Evolutionary conservation across 2,329 filamentous ascomycete species (phyloP), one percentile per base, ranked within the genome.

Genomic region (Drechslerella coelobrocha): DNA sequence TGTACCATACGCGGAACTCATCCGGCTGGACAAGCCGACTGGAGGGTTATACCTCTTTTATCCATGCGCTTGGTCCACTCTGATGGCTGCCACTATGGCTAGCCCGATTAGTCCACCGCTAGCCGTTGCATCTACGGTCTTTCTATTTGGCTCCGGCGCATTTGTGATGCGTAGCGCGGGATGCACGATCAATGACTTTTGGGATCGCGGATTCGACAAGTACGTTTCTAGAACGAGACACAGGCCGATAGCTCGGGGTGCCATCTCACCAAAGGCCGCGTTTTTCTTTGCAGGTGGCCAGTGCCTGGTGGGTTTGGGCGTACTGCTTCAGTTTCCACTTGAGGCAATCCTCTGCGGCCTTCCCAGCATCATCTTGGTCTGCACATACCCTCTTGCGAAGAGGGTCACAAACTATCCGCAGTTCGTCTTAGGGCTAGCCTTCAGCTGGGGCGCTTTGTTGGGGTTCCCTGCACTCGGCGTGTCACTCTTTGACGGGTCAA

Each of bases 381-480:
- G 85, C 2, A 81, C 84, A 0, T 96, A 96, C 77, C 91, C 92
- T 12, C 81, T 96, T 17, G 90, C 90, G 9, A 96, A 96, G 80
- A 84, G 92, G 31, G 84, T 95, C 24, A 96, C 91, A 0, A 87
- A 96, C 78, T 96, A 95, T 77, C 91, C 91, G 1, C 91, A 96
- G 78, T 85, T 89, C 69, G 87, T 95, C 7, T 84, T 96, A 0
- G 92, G 92, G 0, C 79, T 94, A 57, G 92, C 90, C 0, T 96
- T 95, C 78, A 92, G 89, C 2, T 95, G 91, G 91, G 91, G 91
- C 24, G 89, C 91, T 14, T 85, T 94, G 54, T 88, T 96, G 86
- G 91, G 91, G 0, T 95, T 93, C 76, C 91, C 91, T 0, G 90
- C 91, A 2, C 82, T 96, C 1, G 90, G 90, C 1, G 81, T 94